Base-by-base conservation (phyloP, 2,329 filamentous ascomycete species). In the Botryotinia globosa region DNA sequence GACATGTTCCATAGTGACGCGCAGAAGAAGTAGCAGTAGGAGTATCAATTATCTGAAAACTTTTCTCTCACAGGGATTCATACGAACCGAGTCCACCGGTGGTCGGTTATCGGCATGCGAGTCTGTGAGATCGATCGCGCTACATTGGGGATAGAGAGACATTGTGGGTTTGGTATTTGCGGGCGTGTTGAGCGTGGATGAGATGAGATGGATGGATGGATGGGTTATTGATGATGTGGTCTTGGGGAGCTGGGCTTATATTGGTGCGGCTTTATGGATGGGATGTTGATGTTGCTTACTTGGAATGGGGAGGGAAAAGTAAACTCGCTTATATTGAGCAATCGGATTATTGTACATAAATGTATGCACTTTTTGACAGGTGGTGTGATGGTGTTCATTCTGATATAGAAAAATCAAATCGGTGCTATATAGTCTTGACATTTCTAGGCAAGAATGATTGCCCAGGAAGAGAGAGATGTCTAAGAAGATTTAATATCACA, bases 131-230 rank as follows among this genome's bases (percentile, higher is more conserved):
- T 54, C 25, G 48, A 54, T n/a, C 0, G 25, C 5, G 14, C 4
- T 16, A 2, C 48, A 54, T 29, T 14, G 48, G 25, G 48, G 5
- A 54, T 14, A 54, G 25, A 51, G 25, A n/a, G 48, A 6, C 48
- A 54, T 54, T 12, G 45, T 25, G 10, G 14, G 16, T 54, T 54
- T 54, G 1, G 14, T 3, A 16, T 29, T 54, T 54, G 48, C 16
- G n/a, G 7, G 10, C 12, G 8, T 16, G 14, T 16, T n/a, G 12
- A 1, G 7, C n/a, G n/a, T n/a, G n/a, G n/a, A n/a, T n/a, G n/a
- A n/a, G 5, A 16, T n/a, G 10, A 0, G 39, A 42, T 42, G 39
- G 39, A 34, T 34, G 34, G 48, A 54, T 54, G 4, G 48, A 54
- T 54, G 16, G 44, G 44, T 22, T 45, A 29, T 29, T 54, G 25